Evolutionary conservation across 345 rosid species (phyloP), one percentile per base, ranked within the genome.

Genomic region (Angophora floribunda): DNA sequence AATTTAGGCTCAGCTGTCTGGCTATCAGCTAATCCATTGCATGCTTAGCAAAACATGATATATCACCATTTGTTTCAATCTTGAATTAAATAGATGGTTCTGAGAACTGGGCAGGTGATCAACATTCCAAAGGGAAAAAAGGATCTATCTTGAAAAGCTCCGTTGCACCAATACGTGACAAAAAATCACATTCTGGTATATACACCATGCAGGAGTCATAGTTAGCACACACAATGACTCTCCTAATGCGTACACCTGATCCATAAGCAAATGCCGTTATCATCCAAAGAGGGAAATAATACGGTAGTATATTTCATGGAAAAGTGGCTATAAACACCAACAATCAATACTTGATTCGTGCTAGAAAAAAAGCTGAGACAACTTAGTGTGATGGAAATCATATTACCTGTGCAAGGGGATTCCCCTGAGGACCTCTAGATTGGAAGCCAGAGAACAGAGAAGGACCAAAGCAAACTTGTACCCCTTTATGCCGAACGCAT

Each of bases 161-260:
- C 3, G 98, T 95, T 59, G 99, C 96, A 36, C 99, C 98, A 49
- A 96, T 96, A 85, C 95, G 95, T 7, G 99, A 94, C 90, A 96
- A 92, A 93, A 97, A 97, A 63, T 97, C 98, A 13, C 96, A 99
- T 92, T 97, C 97, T 36, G 99, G 99, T 87, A 96, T 87, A 89
- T 95, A 96, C 50, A 97, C 99, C 99, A 92, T 97, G 98, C 96
- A 97, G 87, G 99, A 97, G 90, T 97, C 99, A 89, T 97, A 97
- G 7, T 90, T 95, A 47, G 78, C 93, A 90, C 97, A 96, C 41
- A 96, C 95, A 94, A 96, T 87, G 98, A 93, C 93, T 96, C 99
- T 13, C 96, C 98, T 87, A 96, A 87, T 45, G 98, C 97, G 93
- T 96, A 88, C 88, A 97, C 99, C 99, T 96, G 93, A 88, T 92